Evolutionary conservation across 352 stramenopile species (phyloP), one percentile per base, ranked within the genome.

Genomic region (Globisporangium canariense): DNA sequence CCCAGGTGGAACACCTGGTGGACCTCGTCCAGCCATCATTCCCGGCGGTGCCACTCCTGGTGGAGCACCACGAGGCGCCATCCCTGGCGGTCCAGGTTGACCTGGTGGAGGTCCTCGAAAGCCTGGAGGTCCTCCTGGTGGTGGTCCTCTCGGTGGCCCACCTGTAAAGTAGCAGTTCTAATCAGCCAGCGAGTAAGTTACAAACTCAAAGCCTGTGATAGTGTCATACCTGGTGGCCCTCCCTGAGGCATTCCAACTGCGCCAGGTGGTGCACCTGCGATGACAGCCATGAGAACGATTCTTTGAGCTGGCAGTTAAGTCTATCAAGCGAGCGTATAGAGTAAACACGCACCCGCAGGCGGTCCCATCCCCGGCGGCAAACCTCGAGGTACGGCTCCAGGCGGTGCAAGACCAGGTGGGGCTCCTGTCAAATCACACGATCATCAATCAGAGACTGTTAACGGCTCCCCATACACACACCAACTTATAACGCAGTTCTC

Each of bases 61-160:
- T 8, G 62, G 61, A 38, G 51, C 45, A 40, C 58, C 55, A 20
- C 41, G 41, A 47, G 41, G 41, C 38, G 28, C 61, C 62, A 49
- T 46, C n/a, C 60, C 56, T 22, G 60, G 57, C 0, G 22, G 28
- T 46, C 77, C 78, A 36, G 64, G 70, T 40, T 69, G 68, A 18
- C 76, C 68, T 41, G 75, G 67, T 25, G 78, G 78, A 11, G 77
- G 71, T 50, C 75, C 78, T 52, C 73, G 66, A 56, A 70, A 64
- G 2, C 66, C 62, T 20, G 61, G 62, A 7, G 66, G 66, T 14
- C 34, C 61, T 43, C 67, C 67, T 36, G 58, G 58, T 56, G 58
- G 58, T 45, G 46, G 58, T 28, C 58, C 58, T 57, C 58, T 55
- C 20, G 66, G 66, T n/a, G 57, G 67, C 8, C 47, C 62, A 34